Evolutionary conservation across 257 asterid species (phyloP).

Genomic region (Voacanga thouarsii): DNA sequence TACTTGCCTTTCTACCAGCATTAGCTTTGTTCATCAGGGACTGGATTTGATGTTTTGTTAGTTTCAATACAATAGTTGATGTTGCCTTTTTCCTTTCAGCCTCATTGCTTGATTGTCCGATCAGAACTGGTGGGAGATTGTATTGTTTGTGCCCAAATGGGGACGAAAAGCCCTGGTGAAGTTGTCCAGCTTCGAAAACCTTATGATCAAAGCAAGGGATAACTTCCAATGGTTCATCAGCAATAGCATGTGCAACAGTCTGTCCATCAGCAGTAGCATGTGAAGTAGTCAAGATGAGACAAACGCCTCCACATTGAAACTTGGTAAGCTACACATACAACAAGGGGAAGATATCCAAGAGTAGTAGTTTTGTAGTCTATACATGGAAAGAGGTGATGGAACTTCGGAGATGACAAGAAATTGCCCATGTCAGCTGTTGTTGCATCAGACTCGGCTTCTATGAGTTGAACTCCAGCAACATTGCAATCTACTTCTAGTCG

Average conservation of each 20-base stretch:
- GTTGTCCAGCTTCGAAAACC: constrained; percentile 42
- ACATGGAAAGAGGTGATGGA: background rate
- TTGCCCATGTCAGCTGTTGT: background rate
- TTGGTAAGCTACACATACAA: constrained; percentile 43
- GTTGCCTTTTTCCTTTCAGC: constrained; percentile 30
- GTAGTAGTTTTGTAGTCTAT: constrained; percentile 28
- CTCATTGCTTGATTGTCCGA: constrained; percentile 25
- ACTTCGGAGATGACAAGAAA: background rate
- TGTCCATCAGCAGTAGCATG: constrained; percentile 48
- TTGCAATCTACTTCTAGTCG: background rate
- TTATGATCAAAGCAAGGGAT: constrained; percentile 42
- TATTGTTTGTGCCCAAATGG: constrained; percentile 33
- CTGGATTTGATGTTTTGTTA: constrained; percentile 35
- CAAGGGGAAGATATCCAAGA: constrained; percentile 42
- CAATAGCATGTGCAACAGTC: constrained; percentile 45
- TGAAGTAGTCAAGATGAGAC: background rate
- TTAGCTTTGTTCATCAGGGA: constrained; percentile 36
- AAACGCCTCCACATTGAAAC: constrained; percentile 16
- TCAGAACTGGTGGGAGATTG: constrained; percentile 34
- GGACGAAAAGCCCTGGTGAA: background rate
- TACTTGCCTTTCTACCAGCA: background rate
- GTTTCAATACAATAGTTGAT: constrained; percentile 23
- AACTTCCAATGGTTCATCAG: constrained; percentile 33
- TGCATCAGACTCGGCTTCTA: background rate
- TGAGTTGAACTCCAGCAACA: background rate